These are phyloP conservation scores for Barnettozyma populi DNA, from an alignment of 805 yeast genomes.

Conservation along the genomic window DNA sequence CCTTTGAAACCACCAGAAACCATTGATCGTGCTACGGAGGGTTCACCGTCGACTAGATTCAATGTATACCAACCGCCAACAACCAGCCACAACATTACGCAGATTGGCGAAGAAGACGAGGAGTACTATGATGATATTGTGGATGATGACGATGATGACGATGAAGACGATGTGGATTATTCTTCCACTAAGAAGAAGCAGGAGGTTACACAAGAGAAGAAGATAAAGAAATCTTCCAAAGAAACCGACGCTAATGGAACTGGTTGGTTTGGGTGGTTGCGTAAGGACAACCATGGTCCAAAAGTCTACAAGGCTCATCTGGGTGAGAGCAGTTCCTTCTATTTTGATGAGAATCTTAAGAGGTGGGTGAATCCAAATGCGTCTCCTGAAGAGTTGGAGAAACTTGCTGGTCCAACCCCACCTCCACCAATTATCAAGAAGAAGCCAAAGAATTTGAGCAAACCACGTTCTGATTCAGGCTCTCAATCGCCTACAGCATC, in stretches of 20 bases:
- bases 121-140: slow-evolving; percentile 42
- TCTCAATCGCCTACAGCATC: slow-evolving; percentile 8
- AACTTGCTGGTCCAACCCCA: slow-evolving; percentile 69
- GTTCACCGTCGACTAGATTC: slow-evolving; percentile 25
- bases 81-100: slow-evolving; percentile 12
- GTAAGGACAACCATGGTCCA: slow-evolving; percentile 52
- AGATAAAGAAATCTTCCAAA: slow-evolving; percentile 15
- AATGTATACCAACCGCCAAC: slow-evolving; percentile 25
- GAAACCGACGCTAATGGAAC: slow-evolving; percentile 5
- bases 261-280: slow-evolving; percentile 61
- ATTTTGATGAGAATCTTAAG: slow-evolving; percentile 76
- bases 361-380: slow-evolving; percentile 80
- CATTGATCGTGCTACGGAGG: slow-evolving; percentile 10
- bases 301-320: slow-evolving; percentile 80
- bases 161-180: slow-evolving; percentile 25
- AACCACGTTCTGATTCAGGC: slow-evolving; percentile 35
- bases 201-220: slow-evolving; percentile 15
- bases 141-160: slow-evolving; percentile 37
- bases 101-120: slow-evolving; percentile 34
- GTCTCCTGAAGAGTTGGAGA: slow-evolving; percentile 57
- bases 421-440: slow-evolving; percentile 39
- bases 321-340: slow-evolving; percentile 70
- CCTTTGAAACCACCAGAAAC: slow-evolving; percentile 10
- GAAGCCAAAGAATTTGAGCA: slow-evolving; percentile 28
- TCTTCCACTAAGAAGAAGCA: slow-evolving; percentile 11